Conservation (phyloP, 768 basidiomycete genomes). For the Lepiota brunneoincarnata region DNA sequence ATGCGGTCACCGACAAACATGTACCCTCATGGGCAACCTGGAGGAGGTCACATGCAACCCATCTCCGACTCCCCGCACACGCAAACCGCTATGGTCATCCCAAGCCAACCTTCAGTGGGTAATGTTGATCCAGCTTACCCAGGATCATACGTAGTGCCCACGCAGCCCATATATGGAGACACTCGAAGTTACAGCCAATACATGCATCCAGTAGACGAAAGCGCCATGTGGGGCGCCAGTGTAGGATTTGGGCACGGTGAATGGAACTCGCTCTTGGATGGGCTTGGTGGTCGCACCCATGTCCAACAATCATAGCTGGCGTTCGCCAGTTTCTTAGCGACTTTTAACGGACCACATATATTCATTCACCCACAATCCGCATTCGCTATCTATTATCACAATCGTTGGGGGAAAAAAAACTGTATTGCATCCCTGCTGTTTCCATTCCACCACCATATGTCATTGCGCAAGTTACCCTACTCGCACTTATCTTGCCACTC, state of each 20-base stretch:
- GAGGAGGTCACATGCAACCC: conserved; percentile 14
- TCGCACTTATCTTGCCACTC: conserved; percentile 7
- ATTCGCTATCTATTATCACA: conserved; percentile 17
- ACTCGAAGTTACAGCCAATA: conserved; percentile 37
- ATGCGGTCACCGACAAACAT: conserved; percentile 22
- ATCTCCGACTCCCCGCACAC: conserved; percentile 27
- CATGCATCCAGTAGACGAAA: conserved; percentile 56
- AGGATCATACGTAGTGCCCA: conserved; percentile 11
- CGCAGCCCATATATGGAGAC: conserved; percentile 35
- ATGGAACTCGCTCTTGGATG: conserved; percentile 65
- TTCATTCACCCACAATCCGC: conserved; percentile 15
- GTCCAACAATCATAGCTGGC: conserved; percentile 24
- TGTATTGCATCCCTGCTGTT: conserved; percentile 9
- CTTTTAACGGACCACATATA: conserved; percentile 8
- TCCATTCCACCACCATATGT: conserved; percentile 2
- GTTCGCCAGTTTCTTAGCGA: conserved; percentile 32
- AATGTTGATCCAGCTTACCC: conserved; percentile 18
- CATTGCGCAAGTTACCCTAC: background rate
- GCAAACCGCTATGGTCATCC: conserved; percentile 13
- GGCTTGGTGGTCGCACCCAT: conserved; percentile 38
- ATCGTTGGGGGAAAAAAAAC: conserved; percentile 1
- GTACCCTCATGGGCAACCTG: conserved; percentile 19
- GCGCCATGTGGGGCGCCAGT: conserved; percentile 71
- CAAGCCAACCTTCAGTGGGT: conserved; percentile 18
- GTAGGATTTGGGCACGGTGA: conserved; percentile 75